Percentiles rank a stretch among this genome's conserved stretches.
These are phyloP conservation scores for Hibiscus tridactylites DNA, from an alignment of 345 rosid species.

Conservation along the genomic window DNA sequence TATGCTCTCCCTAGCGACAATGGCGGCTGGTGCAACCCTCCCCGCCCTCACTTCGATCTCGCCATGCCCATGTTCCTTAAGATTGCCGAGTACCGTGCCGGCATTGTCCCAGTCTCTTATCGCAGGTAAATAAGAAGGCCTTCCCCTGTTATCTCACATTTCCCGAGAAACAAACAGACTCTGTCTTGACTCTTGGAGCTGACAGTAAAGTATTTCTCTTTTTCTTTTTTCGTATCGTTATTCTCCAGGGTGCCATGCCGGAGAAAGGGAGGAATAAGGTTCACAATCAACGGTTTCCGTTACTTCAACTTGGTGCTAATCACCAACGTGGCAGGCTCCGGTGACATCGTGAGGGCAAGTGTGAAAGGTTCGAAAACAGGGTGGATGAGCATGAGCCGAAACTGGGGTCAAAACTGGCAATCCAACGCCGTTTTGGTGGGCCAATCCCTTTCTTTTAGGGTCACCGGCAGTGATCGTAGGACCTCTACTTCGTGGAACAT, in stretches of 20 bases:
- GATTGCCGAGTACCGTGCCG: conserved; percentile 59
- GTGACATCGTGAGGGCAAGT: conserved; percentile 43
- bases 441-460: conserved; percentile 47
- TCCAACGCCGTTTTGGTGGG: conserved; percentile 48
- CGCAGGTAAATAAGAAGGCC: conserved; percentile 33
- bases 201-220: not conserved
- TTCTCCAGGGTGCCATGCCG: conserved; percentile 43
- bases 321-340: conserved; percentile 65
- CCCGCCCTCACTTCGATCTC: conserved; percentile 63
- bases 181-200: not conserved
- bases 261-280: conserved; percentile 56
- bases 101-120: conserved; percentile 54
- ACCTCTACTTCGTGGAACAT: conserved; percentile 71
- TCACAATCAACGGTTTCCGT: conserved; percentile 58
- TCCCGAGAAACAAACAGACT: not conserved
- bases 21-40: conserved; percentile 96
- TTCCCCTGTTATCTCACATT: not conserved
- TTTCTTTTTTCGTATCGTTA: not conserved
- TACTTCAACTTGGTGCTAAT: conserved; percentile 65
- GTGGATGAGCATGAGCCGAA: conserved; percentile 58
- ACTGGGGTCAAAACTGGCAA: conserved; percentile 82
- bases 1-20: conserved; percentile 43
- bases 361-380: conserved; percentile 48
- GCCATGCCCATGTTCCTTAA: conserved; percentile 73
- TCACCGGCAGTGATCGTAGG: conserved; percentile 56